Evolutionary conservation across 2,329 filamentous ascomycete species (phyloP).

Genomic region (Phialocephala subalpina): DNA sequence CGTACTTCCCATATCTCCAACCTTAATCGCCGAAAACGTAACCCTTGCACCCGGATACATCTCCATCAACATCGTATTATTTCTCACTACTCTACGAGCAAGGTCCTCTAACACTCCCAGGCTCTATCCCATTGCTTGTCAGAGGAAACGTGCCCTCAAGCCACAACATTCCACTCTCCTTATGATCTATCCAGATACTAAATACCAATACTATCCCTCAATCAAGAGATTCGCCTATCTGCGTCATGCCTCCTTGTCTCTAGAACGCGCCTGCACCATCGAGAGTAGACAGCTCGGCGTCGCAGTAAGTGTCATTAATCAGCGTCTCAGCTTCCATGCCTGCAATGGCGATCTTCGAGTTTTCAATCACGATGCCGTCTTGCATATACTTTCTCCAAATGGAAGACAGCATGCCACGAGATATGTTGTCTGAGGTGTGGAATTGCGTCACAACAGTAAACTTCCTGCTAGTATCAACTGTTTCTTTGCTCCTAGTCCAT

Average conservation of each 20-base stretch:
- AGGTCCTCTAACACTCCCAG: conserved; percentile 59
- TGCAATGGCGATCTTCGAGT: conserved; percentile 52
- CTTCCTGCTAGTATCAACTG: conserved; percentile 57
- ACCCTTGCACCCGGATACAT: conserved; percentile 53
- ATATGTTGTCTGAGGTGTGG: conserved; percentile 56
- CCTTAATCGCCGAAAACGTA: conserved; percentile 39
- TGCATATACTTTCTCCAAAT: conserved; percentile 65
- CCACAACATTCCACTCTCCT: conserved; percentile 74
- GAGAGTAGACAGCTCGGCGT: conserved; percentile 59
- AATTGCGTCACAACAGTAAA: conserved; percentile 68
- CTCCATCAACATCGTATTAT: conserved; percentile 56
- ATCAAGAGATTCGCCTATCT: conserved; percentile 61
- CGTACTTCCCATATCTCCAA: conserved; percentile 34
- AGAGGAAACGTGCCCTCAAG: conserved; percentile 70
- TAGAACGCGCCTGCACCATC: conserved; percentile 59
- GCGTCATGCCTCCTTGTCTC: conserved; percentile 60
- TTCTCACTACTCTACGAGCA: conserved; percentile 60
- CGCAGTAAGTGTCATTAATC: conserved; percentile 64
- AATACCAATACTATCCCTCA: conserved; percentile 69
- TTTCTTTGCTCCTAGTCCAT: conserved; percentile 58
- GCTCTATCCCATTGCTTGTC: conserved; percentile 45
- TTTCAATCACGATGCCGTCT: conserved; percentile 58
- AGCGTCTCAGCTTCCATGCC: conserved; percentile 55
- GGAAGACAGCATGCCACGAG: conserved; percentile 56
- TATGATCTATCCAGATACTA: conserved; percentile 62